A percentile compares a stretch with the other conserved stretches of the same genome.
These are phyloP conservation scores for Globisporangium yorkense DNA, from an alignment of 352 stramenopile species.

Conservation along the genomic window DNA sequence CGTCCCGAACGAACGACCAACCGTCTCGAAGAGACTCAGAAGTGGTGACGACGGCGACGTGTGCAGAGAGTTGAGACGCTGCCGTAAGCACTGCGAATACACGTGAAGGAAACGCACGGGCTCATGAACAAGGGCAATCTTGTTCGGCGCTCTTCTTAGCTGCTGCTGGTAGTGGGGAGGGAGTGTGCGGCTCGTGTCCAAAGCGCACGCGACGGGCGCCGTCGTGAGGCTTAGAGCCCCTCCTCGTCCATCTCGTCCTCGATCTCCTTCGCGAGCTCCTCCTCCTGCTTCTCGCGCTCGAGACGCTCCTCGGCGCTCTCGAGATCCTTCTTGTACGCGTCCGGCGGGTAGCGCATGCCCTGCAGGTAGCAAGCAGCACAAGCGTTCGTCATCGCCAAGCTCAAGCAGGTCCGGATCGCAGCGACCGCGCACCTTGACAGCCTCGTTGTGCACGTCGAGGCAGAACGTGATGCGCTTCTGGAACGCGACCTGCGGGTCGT, in stretches of 20 bases:
- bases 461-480: constrained; percentile 97
- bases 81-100: not conserved
- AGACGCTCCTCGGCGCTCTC: constrained; percentile 89
- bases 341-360: constrained; percentile 95
- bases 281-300: constrained; percentile 90
- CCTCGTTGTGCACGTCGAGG: constrained; percentile 98
- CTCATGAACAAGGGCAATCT: not conserved
- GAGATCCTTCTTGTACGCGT: constrained; percentile 97
- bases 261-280: constrained; percentile 96
- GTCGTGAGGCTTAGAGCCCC: constrained; percentile 36
- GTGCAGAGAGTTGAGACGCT: no score
- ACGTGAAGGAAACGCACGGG: not conserved
- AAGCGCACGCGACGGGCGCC: no score
- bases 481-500: constrained; percentile 94
- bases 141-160: no score
- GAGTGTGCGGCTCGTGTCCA: no score
- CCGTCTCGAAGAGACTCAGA: no score
- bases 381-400: not conserved
- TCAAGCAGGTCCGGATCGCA: not conserved
- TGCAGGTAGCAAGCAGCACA: constrained; percentile 8
- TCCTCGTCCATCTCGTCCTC: constrained; percentile 95
- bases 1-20: not conserved
- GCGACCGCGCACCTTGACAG: constrained; percentile 74
- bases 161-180: no score
- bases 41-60: no score